These are phyloP conservation scores for Epichloe uncinata DNA, from an alignment of 2,329 filamentous ascomycete genomes.

Conservation along the genomic window DNA sequence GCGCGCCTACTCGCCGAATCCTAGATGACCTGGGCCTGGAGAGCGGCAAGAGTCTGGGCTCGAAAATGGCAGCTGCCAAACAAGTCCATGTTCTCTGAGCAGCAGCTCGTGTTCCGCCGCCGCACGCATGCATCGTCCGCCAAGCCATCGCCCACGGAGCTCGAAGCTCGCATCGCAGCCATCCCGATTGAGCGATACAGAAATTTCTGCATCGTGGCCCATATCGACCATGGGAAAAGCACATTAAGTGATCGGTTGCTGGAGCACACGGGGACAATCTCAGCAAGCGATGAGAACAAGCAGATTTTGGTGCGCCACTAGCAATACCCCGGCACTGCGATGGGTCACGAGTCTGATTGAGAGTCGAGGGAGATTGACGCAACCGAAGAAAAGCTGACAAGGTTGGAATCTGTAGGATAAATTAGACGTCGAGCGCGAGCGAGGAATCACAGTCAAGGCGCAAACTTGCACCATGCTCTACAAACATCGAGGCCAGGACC, in stretches of 20 bases:
- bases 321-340: neutral
- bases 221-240: conserved; percentile 97
- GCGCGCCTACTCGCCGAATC: conserved; percentile 6
- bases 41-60: conserved; percentile 24
- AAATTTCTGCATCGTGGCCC: conserved; percentile 97
- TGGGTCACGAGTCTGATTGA: neutral
- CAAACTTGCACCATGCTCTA: conserved; percentile 98
- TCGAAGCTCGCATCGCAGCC: conserved; percentile 45
- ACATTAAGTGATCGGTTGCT: conserved; percentile 86
- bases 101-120: conserved; percentile 6
- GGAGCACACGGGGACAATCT: conserved; percentile 87
- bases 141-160: conserved; percentile 20
- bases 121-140: conserved; percentile 9
- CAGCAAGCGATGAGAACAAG: conserved; percentile 68
- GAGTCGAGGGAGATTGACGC: neutral
- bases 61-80: conserved; percentile 18
- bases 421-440: conserved; percentile 46
- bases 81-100: conserved; percentile 1
- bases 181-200: conserved; percentile 71
- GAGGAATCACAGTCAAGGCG: conserved; percentile 96
- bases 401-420: conserved; percentile 49
- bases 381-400: neutral
- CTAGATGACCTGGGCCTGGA: conserved; percentile 26
- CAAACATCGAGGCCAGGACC: conserved; percentile 72
- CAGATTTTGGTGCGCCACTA: conserved; percentile 54